A percentile compares a stretch with the other conserved stretches of the same genome.
Evolutionary conservation across 75 land plant species (phyloP).

Genomic region (Cryptomeria japonica): DNA sequence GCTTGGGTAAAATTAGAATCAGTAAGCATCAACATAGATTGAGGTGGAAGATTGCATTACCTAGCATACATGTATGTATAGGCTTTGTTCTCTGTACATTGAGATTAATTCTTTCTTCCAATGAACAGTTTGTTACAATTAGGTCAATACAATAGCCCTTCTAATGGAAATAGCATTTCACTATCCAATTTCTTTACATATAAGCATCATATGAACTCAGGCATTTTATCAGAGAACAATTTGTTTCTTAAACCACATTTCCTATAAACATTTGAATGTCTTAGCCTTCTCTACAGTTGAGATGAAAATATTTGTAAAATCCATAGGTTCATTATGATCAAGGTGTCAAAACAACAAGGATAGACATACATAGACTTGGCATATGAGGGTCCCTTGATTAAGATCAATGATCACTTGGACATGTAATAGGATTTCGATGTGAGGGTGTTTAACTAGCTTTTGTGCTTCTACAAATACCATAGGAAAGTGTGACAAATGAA

Average conservation of each 20-base stretch:
- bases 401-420: not conserved
- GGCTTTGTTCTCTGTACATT: not conserved
- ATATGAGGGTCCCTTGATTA: not conserved
- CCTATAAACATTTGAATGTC: not conserved
- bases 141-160: not conserved
- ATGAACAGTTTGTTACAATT: not conserved
- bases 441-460: not conserved
- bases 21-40: not conserved
- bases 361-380: not conserved
- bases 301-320: not conserved
- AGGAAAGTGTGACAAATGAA: not conserved
- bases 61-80: not conserved
- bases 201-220: not conserved
- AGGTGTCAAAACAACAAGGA: not conserved
- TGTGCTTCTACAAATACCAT: not conserved
- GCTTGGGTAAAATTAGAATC: not conserved
- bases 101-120: not conserved
- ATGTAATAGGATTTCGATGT: not conserved
- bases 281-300: not conserved
- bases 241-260: not conserved
- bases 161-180: not conserved
- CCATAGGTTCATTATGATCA: not conserved
- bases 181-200: slow-evolving; percentile 1
- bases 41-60: not conserved
- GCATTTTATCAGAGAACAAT: not conserved